These are phyloP conservation scores for Purpureocillium lavendulum DNA, from an alignment of 2,329 filamentous ascomycete genomes.

Conservation along the genomic window DNA sequence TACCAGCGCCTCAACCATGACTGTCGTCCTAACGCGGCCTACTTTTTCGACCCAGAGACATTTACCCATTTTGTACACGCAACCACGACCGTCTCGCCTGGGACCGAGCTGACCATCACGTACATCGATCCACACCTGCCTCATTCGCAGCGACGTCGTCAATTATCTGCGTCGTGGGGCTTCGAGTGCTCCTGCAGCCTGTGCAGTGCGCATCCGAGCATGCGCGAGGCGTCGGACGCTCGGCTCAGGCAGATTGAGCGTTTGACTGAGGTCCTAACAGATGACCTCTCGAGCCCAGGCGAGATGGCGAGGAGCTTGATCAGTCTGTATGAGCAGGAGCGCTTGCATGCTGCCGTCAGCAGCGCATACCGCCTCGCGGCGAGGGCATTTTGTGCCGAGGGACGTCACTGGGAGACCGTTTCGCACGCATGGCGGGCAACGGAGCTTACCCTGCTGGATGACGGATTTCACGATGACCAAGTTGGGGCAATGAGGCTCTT, in stretches of 20 bases:
- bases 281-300: slow-evolving; percentile 12
- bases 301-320: slow-evolving; percentile 30
- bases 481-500: slow-evolving; percentile 1
- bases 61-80: slow-evolving; percentile 31
- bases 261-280: neutral
- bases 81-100: slow-evolving; percentile 27
- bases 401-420: slow-evolving; percentile 28
- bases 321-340: slow-evolving; percentile 30
- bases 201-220: slow-evolving; percentile 21
- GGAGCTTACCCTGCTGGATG: slow-evolving; percentile 21
- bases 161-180: slow-evolving; percentile 25
- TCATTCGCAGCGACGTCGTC: slow-evolving; percentile 14
- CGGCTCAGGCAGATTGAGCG: slow-evolving; percentile 25
- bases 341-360: slow-evolving; percentile 21
- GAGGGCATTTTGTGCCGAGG: slow-evolving; percentile 28
- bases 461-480: slow-evolving; percentile 2
- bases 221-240: slow-evolving; percentile 24
- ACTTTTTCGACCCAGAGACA: slow-evolving; percentile 28
- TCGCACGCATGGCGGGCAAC: slow-evolving; percentile 28
- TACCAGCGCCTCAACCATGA: slow-evolving; percentile 35
- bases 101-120: slow-evolving; percentile 34
- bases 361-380: slow-evolving; percentile 29
- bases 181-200: slow-evolving; percentile 31
- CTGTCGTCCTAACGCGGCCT: slow-evolving; percentile 35
- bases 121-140: slow-evolving; percentile 26